phyloP scores from a whole-genome alignment of 106 monocot genomes.

The Phalaenopsis equestris region DNA sequence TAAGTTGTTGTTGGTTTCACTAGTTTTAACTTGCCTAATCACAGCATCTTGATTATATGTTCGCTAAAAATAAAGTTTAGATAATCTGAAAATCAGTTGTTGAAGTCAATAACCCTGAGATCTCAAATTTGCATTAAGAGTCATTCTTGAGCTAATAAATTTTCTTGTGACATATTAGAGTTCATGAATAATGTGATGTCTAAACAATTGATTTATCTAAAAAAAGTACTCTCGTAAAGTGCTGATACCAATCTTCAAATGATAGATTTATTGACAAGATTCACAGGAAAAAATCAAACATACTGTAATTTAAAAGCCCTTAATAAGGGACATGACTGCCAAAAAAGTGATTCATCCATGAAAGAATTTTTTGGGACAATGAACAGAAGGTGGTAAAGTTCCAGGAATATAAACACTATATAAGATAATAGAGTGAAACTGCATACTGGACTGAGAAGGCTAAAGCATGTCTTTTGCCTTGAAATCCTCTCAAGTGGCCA shows the following conservation, averaged over 20 bases:
- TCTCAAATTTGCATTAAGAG: no score
- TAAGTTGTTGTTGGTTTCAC: no score
- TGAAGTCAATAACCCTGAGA: no score
- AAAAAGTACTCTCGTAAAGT: neutral
- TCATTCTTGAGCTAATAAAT: no score
- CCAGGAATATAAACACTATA: neutral
- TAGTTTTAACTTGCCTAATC: no score
- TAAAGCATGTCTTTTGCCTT: constrained; percentile 32
- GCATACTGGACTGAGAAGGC: constrained; percentile 43
- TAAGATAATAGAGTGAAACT: neutral
- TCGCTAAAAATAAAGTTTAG: no score
- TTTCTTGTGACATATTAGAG: neutral
- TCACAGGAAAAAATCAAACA: neutral
- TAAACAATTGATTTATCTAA: neutral
- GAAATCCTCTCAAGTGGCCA: constrained; percentile 41
- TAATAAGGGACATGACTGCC: neutral
- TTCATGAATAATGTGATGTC: neutral
- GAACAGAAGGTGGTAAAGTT: neutral
- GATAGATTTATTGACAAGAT: neutral
- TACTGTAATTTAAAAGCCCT: neutral
- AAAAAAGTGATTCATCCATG: neutral
- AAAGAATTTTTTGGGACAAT: neutral
- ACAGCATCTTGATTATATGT: no score
- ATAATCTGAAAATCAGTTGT: no score
- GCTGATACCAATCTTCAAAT: no score